Conservation (phyloP, 306 rosid species). For the Corylus americana region DNA sequence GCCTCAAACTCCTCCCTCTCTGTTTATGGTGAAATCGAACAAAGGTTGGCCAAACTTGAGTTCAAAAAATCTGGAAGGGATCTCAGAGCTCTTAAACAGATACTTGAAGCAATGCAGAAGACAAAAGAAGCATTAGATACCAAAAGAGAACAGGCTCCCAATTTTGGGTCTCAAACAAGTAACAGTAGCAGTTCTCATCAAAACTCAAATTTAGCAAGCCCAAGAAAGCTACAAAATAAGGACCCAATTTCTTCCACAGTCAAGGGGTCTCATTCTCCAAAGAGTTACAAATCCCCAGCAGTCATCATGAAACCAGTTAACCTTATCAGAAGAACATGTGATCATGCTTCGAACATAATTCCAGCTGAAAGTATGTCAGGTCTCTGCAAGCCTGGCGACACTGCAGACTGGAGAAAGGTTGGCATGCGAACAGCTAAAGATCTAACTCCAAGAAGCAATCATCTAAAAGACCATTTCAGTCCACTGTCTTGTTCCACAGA, state of each 20-base stretch:
- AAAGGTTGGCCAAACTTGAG: constrained; percentile 78
- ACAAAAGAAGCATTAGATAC: constrained; percentile 39
- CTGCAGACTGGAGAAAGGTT: constrained; percentile 46
- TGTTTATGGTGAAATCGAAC: constrained; percentile 85
- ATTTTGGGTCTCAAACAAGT: constrained; percentile 38
- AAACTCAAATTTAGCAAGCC: constrained; percentile 44
- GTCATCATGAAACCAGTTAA: constrained; percentile 63
- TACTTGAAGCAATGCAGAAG: constrained; percentile 90
- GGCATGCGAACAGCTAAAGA: constrained; percentile 39
- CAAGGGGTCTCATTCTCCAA: constrained; percentile 38
- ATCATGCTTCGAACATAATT: constrained; percentile 29
- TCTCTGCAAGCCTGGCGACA: constrained; percentile 26
- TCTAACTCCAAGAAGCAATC: constrained; percentile 34
- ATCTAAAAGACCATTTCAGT: constrained; percentile 30
- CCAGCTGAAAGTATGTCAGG: constrained; percentile 35
- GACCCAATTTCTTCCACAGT: constrained; percentile 21
- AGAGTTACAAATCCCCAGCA: constrained; percentile 44
- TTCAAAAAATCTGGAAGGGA: constrained; percentile 92
- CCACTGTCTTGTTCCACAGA: constrained; percentile 34
- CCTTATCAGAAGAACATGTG: constrained; percentile 40
- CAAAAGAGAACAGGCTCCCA: constrained; percentile 56
- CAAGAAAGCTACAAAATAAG: constrained; percentile 34
- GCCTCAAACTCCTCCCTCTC: constrained; percentile 46
- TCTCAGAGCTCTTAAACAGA: constrained; percentile 92
- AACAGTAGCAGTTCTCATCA: constrained; percentile 32